Percentiles rank a stretch among this genome's conserved stretches.
phyloP scores from a whole-genome alignment of 768 basidiomycete genomes.

The Symmetrospora coprosmae region DNA sequence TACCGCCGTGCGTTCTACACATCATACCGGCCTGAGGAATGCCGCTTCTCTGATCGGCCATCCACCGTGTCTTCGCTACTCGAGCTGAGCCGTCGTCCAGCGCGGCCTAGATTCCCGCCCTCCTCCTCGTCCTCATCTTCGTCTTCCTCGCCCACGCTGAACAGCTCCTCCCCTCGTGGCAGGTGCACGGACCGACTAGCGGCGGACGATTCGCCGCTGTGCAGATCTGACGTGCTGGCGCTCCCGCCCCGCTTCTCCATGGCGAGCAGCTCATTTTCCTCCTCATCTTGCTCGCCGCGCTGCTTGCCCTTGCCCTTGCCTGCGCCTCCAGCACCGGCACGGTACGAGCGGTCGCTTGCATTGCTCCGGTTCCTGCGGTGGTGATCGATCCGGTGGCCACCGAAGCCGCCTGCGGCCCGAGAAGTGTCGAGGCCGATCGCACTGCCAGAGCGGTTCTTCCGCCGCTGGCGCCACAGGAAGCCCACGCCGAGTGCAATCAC shows the following conservation, averaged over 20 bases:
- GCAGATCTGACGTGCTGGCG: neutral
- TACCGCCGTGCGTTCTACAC: too few species aligned
- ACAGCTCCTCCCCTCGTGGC: constrained; percentile 37
- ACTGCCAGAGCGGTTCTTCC: too few species aligned
- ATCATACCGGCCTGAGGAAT: too few species aligned
- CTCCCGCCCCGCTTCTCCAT: constrained; percentile 8
- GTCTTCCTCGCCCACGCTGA: constrained; percentile 41
- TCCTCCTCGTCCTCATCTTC: constrained; percentile 42
- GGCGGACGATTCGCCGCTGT: neutral
- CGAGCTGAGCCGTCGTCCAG: constrained; percentile 7
- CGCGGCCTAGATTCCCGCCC: constrained; percentile 28
- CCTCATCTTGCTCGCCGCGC: constrained; percentile 34
- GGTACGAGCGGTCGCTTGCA: too few species aligned
- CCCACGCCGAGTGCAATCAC: constrained; percentile 51
- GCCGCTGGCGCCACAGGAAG: constrained; percentile 63
- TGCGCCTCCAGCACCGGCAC: too few species aligned
- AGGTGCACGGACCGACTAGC: neutral
- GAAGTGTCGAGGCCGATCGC: too few species aligned
- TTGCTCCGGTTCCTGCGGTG: too few species aligned
- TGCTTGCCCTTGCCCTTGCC: constrained; percentile 48
- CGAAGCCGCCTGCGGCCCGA: too few species aligned
- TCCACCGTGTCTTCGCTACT: too few species aligned
- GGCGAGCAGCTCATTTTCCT: constrained; percentile 28
- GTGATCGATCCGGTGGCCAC: too few species aligned
- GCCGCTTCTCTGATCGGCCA: too few species aligned